Base-by-base conservation (phyloP, 2,329 filamentous ascomycete genomes). In the Chrysoporthe austroafricana region DNA sequence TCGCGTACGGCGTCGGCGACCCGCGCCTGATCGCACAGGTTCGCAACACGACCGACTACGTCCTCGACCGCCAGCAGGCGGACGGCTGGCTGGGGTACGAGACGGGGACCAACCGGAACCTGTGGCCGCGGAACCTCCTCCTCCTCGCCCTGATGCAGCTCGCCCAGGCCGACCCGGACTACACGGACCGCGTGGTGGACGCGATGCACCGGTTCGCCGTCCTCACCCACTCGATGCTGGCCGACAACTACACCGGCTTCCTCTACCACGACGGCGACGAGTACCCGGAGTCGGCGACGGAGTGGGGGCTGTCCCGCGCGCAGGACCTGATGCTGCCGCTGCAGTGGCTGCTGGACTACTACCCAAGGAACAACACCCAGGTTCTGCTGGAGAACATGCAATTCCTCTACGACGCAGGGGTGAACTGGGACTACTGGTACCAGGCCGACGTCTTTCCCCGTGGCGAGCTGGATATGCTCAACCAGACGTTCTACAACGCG, bases 41-140 rank as follows among this genome's bases (percentile, higher is more conserved):
- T 8, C 77, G 79, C 26, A 70, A 75, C 4, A 79, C 80, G 32
- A 74, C 82, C 3, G 75, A 83, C 62, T 82, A 83, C 69, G 78
- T 86, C 1, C 75, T 88, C 32, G 75, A 77, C 6, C 77, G 79
- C 62, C 84, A 86, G 66, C 79, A 80, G 52, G 68, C 71, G 0
- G 86, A 88, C 76, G 86, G 86, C 8, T 89, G 86, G 86, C 73
- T 88, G 32, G 85, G 86, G 0, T 84, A 84, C 0, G 85, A 87
- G 75, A 79, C 76, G 0, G 72, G 77, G 3, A 72, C 77, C 7
- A 78, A 76, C 26, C 75, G 85, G 64, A 81, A 84, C 58, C 77
- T 88, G 57, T 87, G 85, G 86, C 85, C 80, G 4, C 76, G 85
- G 13, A 83, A 80, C 71, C 80, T 83, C 14, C 76, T 87, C 13